Percentiles rank a stretch among this genome's conserved stretches.
phyloP scores from a whole-genome alignment of 202 grass and related monocot species.

The Tripidium arundinaceum region DNA sequence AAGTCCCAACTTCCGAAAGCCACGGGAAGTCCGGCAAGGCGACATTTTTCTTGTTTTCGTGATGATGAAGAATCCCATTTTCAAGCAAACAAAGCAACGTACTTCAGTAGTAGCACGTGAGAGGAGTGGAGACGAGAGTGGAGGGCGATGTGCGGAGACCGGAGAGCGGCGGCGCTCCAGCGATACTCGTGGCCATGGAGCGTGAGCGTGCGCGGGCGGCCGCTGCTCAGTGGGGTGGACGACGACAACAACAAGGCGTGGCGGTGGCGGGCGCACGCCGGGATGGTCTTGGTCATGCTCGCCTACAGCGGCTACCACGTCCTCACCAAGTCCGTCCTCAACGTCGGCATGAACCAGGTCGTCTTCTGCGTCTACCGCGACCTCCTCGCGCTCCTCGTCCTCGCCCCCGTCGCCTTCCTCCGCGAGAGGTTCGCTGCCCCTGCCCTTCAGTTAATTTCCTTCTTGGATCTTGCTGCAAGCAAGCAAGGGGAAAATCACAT shows the following conservation, averaged over 20 bases:
- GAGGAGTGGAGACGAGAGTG: not conserved
- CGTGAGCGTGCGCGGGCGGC: not conserved
- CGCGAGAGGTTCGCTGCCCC: too few relatives aligned
- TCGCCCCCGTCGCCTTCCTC: too few relatives aligned
- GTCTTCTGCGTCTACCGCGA: slow-evolving; percentile 98
- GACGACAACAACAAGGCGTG: not conserved
- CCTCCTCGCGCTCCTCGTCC: slow-evolving; percentile 73
- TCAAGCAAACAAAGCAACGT: not conserved
- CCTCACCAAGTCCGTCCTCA: slow-evolving; percentile 96
- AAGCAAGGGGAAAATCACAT: too few relatives aligned
- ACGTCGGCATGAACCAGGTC: slow-evolving; percentile 96
- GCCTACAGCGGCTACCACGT: slow-evolving; percentile 88
- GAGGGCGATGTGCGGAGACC: not conserved
- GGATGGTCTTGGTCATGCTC: too few relatives aligned
- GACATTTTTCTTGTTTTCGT: not conserved
- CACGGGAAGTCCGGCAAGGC: not conserved
- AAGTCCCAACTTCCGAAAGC: not conserved
- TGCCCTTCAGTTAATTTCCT: too few relatives aligned
- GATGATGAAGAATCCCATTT: not conserved
- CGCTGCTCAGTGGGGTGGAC: not conserved
- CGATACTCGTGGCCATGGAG: not conserved
- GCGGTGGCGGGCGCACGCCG: too few relatives aligned
- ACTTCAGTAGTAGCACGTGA: too few relatives aligned
- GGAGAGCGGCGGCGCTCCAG: not conserved
- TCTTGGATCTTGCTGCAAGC: too few relatives aligned